Evolutionary conservation across 257 asterid species (phyloP).

Genomic region (Penstemon barbatus): DNA sequence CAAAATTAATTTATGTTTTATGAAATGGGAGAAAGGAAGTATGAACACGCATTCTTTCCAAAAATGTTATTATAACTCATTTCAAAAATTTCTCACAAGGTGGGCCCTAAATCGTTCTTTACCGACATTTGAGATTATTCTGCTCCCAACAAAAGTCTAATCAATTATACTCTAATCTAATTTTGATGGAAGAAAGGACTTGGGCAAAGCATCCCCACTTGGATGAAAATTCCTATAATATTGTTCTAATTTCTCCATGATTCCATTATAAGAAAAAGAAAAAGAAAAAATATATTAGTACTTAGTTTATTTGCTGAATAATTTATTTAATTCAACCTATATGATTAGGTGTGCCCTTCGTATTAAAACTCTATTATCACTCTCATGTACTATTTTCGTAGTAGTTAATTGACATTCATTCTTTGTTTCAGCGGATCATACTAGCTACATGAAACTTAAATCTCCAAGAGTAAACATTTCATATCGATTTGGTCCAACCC

Average conservation of each 20-base stretch:
- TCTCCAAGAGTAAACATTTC: too few species aligned
- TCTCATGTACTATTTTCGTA: too few species aligned
- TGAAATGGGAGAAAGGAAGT: not conserved
- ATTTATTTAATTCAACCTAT: not conserved
- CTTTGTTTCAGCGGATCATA: too few species aligned
- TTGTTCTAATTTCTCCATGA: constrained; percentile 2
- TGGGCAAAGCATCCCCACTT: constrained; percentile 3
- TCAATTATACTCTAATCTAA: not conserved
- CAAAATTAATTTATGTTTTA: too few species aligned
- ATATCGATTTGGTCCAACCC: too few species aligned
- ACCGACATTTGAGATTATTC: constrained; percentile 25
- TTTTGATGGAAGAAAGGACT: not conserved
- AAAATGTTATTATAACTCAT: constrained; percentile 7
- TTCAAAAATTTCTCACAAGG: not conserved
- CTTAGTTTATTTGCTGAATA: not conserved
- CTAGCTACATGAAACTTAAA: too few species aligned
- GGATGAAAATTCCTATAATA: not conserved
- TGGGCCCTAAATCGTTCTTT: constrained; percentile 20
- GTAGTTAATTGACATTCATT: too few species aligned
- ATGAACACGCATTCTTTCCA: not conserved
- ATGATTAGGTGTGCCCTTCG: too few species aligned
- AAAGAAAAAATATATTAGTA: too few species aligned
- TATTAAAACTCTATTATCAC: too few species aligned
- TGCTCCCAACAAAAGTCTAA: not conserved
- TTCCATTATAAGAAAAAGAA: not conserved